phyloP scores from a whole-genome alignment of 371 early-diverging fungal species.

The Vairimorpha necatrix region DNA sequence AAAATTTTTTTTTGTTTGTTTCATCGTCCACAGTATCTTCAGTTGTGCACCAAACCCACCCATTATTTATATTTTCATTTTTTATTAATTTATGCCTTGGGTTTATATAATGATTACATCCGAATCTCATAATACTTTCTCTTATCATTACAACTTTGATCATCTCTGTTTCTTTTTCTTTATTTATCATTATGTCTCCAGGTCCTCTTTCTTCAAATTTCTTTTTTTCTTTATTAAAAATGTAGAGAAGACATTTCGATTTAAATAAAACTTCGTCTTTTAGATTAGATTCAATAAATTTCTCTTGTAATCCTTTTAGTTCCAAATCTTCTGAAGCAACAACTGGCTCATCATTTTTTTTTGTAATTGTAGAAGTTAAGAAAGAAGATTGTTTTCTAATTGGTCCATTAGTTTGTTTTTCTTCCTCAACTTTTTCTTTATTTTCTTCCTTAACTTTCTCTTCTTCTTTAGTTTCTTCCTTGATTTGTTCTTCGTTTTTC shows the following conservation, averaged over 20 bases:
- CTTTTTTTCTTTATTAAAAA: constrained; percentile 27
- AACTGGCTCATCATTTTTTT: constrained; percentile 27
- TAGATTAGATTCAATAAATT: constrained; percentile 72
- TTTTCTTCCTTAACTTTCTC: background rate
- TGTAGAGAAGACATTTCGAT: constrained; percentile 45
- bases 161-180: constrained; percentile 15
- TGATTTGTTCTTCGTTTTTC: background rate
- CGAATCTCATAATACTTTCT: constrained; percentile 48
- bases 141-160: constrained; percentile 52
- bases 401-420: too few relatives aligned
- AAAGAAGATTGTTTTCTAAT: constrained; percentile 23
- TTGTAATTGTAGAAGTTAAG: constrained; percentile 17
- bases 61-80: constrained; percentile 23
- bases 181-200: constrained; percentile 47
- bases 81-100: constrained; percentile 14
- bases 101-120: constrained; percentile 58
- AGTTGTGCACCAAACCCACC: constrained; percentile 53
- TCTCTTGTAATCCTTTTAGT: constrained; percentile 59
- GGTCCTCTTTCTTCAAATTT: constrained; percentile 50
- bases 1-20: constrained; percentile 27
- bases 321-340: constrained; percentile 34
- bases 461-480: background rate
- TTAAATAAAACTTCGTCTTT: constrained; percentile 42
- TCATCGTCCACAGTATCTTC: constrained; percentile 53
- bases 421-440: background rate